Evolutionary conservation across 176 grass and related monocot species (phyloP), one percentile per base, ranked within the genome.

Genomic region (Eragrostis curvula): DNA sequence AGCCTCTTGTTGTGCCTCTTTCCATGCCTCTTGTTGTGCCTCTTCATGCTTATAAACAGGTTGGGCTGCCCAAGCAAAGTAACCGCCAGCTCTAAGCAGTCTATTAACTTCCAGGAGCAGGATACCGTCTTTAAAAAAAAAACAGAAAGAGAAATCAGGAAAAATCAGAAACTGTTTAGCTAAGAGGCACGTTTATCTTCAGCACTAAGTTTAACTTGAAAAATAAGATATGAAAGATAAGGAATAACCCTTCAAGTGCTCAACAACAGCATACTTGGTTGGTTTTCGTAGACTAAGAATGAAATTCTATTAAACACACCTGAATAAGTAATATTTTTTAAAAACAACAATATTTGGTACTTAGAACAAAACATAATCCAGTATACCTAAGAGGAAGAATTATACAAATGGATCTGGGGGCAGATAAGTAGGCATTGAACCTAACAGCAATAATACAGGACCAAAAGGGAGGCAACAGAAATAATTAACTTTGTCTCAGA

Each of bases 11-110:
- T n/a, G n/a, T n/a, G n/a, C n/a, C n/a, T n/a, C 96, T 95, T 93
- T 91, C 96, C 96, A 95, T 50, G 85, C 88, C 85, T 93, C 72
- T 73, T 98, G 96, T 79, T 95, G 96, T 50, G 70, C 83, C 62
- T 91, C 84, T 91, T 98, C 96, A 88, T 98, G 96, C 79, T 95
- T 98, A 91, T 98, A 93, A 89, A 98, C 96, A 86, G 96, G 96
- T 78, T 98, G 96, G 27, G 96, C 92, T 62, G 92, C 96, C 96
- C 96, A 95, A 63, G 88, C 92, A 88, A 98, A 98, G 85, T 91
- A 98, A 39, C 96, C 96, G 14, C 96, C 96, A 46, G 88, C 96
- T 89, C 92, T 95, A 20, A 98, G 91, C 90, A 98, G 78, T 86
- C 96, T 95, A 91, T 98, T 95, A 79, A 90, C 92, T 86, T 98